These are phyloP conservation scores for Taphrina communis DNA, from an alignment of 1,139 yeast genomes.

Conservation along the genomic window DNA sequence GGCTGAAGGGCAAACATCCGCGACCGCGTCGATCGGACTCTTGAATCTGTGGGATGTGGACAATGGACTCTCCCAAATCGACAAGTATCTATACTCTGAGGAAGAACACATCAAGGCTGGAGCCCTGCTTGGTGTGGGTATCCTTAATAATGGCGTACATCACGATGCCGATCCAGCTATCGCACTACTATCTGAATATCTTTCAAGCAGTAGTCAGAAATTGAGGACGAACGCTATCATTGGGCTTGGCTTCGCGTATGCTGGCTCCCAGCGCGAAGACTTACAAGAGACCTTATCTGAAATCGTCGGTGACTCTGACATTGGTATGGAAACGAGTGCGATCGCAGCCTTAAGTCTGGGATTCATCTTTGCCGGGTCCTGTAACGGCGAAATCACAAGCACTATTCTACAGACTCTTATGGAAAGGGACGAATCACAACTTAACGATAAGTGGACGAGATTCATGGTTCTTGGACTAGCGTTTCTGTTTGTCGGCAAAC, in stretches of 20 bases:
- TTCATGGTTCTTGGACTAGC: constrained; percentile 94
- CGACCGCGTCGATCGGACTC: constrained; percentile 91
- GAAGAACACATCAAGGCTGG: constrained; percentile 94
- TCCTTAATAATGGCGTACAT: constrained; percentile 91
- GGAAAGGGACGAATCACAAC: constrained; percentile 79
- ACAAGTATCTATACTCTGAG: constrained; percentile 82
- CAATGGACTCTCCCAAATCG: constrained; percentile 87
- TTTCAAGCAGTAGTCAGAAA: constrained; percentile 60
- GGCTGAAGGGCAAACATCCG: constrained; percentile 90
- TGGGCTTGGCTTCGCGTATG: constrained; percentile 93
- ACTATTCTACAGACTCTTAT: constrained; percentile 86
- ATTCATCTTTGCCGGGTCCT: constrained; percentile 93
- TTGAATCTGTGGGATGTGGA: constrained; percentile 89
- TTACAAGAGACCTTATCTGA: constrained; percentile 79
- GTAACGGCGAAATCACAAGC: constrained; percentile 91
- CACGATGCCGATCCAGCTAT: constrained; percentile 95
- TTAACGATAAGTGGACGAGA: constrained; percentile 84
- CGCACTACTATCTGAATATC: constrained; percentile 76
- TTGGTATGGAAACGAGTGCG: constrained; percentile 77
- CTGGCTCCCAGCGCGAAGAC: constrained; percentile 90
- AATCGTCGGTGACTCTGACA: constrained; percentile 78
- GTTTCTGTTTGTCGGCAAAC: constrained; percentile 85
- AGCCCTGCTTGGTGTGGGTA: constrained; percentile 93
- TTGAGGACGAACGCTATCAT: constrained; percentile 81
- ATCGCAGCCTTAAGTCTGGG: constrained; percentile 92